Percentiles rank a stretch among this genome's conserved stretches.
These are phyloP conservation scores for Hibiscus mutabilis DNA, from an alignment of 345 rosid species.

Conservation along the genomic window DNA sequence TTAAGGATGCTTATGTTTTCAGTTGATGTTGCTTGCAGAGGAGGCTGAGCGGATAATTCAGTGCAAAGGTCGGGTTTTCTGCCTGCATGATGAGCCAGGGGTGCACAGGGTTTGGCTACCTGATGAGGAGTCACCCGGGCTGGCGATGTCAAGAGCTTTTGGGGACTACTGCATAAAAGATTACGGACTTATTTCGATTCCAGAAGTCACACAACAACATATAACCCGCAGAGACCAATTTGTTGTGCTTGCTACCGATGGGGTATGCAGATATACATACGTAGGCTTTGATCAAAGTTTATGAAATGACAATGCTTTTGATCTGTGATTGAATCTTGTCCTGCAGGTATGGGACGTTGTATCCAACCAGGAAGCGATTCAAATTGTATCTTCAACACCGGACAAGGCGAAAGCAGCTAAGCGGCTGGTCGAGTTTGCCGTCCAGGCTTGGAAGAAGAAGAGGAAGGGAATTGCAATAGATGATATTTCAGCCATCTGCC, in stretches of 20 bases:
- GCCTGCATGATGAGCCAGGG: constrained; percentile 77
- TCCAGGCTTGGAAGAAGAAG: constrained; percentile 60
- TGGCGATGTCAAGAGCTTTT: constrained; percentile 96
- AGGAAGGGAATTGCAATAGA: constrained; percentile 79
- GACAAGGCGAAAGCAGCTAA: constrained; percentile 70
- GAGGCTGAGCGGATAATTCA: constrained; percentile 70
- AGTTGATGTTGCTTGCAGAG: constrained; percentile 38
- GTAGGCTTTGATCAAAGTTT: not conserved
- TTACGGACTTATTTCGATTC: constrained; percentile 74
- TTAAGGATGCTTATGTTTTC: not conserved
- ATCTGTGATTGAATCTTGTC: not conserved
- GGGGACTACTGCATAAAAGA: constrained; percentile 89
- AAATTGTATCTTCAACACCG: constrained; percentile 45
- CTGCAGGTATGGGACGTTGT: constrained; percentile 87
- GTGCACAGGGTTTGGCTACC: constrained; percentile 94
- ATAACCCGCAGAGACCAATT: constrained; percentile 63
- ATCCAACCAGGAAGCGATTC: constrained; percentile 75
- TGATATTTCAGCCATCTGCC: constrained; percentile 90
- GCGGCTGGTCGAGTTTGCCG: constrained; percentile 55
- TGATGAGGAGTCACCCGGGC: constrained; percentile 64
- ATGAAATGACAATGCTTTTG: not conserved
- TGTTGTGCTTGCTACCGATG: constrained; percentile 80
- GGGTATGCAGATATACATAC: constrained; percentile 34
- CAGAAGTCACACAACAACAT: constrained; percentile 85
- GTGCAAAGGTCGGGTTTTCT: constrained; percentile 72